These are phyloP conservation scores for Chytriomyces sp. DNA, from an alignment of 192 early-diverging fungal species.

Conservation along the genomic window DNA sequence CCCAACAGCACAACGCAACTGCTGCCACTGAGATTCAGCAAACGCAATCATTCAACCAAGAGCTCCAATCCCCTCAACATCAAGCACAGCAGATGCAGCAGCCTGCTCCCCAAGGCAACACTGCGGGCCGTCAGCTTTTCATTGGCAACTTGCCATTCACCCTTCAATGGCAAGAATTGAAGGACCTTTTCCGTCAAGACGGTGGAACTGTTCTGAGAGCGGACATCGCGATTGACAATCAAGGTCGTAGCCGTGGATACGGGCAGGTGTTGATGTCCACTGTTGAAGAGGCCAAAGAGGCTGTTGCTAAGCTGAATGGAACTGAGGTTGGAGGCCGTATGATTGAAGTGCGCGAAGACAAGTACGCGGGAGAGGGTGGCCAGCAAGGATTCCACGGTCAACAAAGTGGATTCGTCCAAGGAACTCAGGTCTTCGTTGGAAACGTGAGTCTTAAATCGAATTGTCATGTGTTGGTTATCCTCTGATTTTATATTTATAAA, in stretches of 20 bases:
- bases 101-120: background rate
- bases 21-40: constrained; percentile 5
- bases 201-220: constrained; percentile 71
- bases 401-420: constrained; percentile 29
- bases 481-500: constrained; percentile 22
- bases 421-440: constrained; percentile 74
- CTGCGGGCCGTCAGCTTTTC: constrained; percentile 60
- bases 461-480: background rate
- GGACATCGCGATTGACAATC: constrained; percentile 65
- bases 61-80: background rate
- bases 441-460: constrained; percentile 58
- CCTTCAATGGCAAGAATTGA: constrained; percentile 82
- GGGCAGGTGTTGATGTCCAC: constrained; percentile 69
- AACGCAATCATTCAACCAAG: background rate
- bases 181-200: constrained; percentile 75
- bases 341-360: constrained; percentile 59
- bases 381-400: constrained; percentile 24
- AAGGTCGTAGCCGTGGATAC: constrained; percentile 76
- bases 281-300: constrained; percentile 51
- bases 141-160: constrained; percentile 81
- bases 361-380: constrained; percentile 36
- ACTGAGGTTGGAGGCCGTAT: constrained; percentile 47
- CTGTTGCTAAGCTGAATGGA: constrained; percentile 50
- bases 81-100: background rate
- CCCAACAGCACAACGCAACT: background rate